Percentiles rank a stretch among this genome's conserved stretches.
Evolutionary conservation across 2,329 filamentous ascomycete genomes (phyloP).

Genomic region (Colletotrichum lini): DNA sequence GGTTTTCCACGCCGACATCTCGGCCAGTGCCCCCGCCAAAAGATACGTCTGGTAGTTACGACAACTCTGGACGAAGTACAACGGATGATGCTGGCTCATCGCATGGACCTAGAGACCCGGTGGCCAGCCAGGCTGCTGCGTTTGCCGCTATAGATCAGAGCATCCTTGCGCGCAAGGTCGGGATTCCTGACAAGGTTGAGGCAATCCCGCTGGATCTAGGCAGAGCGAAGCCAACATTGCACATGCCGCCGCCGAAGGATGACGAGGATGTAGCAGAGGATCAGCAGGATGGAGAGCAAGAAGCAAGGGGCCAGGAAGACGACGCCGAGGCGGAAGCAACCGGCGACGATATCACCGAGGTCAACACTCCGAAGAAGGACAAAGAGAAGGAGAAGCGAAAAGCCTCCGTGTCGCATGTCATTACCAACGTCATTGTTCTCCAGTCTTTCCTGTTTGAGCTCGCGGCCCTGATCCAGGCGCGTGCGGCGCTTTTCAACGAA

Average conservation of each 20-base stretch:
- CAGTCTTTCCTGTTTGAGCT: conserved; percentile 87
- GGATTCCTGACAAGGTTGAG: conserved; percentile 60
- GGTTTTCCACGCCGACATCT: conserved; percentile 51
- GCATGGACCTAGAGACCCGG: conserved; percentile 45
- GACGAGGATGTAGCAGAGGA: conserved; percentile 47
- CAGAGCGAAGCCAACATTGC: conserved; percentile 47
- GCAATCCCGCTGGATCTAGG: conserved; percentile 65
- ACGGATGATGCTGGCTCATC: conserved; percentile 43
- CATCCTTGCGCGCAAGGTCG: conserved; percentile 70
- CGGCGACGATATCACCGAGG: conserved; percentile 44
- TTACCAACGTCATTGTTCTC: conserved; percentile 84
- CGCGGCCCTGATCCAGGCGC: conserved; percentile 80
- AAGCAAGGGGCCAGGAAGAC: conserved; percentile 41
- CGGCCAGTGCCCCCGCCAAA: conserved; percentile 58
- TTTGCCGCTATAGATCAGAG: conserved; percentile 76
- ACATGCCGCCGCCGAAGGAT: conserved; percentile 40
- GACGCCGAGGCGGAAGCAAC: conserved; percentile 41
- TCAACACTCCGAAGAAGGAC: conserved; percentile 46
- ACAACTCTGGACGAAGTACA: conserved; percentile 52
- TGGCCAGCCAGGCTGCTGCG: conserved; percentile 68
- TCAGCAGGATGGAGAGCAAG: conserved; percentile 47
- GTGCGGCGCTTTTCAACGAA: conserved; percentile 83
- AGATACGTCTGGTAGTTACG: conserved; percentile 58
- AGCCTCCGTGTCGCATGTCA: conserved; percentile 81
- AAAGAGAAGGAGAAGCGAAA: conserved; percentile 53